Conservation (phyloP, 139 green algal genomes). For the Parachlorella kessleri region DNA sequence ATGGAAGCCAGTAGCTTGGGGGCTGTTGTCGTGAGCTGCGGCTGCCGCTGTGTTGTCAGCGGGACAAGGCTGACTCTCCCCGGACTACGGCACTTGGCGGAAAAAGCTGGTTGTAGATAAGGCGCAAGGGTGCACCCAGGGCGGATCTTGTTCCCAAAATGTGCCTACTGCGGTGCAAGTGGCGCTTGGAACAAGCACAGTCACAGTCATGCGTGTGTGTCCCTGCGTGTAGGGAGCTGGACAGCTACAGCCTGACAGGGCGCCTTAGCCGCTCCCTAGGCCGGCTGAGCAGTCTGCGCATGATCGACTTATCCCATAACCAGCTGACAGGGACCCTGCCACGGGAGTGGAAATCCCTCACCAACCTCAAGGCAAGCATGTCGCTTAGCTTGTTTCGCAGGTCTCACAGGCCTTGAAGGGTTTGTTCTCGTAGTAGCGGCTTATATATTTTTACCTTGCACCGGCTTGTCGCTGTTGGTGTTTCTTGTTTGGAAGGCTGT, state of each 20-base stretch:
- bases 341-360: background rate
- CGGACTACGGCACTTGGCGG: no score
- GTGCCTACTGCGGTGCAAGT: background rate
- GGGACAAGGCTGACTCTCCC: no score
- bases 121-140: background rate
- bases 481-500: no score
- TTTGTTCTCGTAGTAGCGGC: no score
- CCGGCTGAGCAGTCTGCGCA: background rate
- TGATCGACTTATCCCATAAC: background rate
- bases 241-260: background rate
- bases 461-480: no score
- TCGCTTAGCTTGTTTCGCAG: no score
- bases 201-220: background rate
- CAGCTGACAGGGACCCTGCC: background rate
- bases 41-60: background rate
- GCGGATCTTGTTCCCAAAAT: background rate
- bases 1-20: background rate
- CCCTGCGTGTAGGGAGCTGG: background rate
- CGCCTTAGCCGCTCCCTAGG: background rate
- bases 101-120: no score
- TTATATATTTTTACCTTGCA: no score
- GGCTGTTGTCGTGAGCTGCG: background rate
- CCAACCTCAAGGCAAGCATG: no score
- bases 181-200: background rate
- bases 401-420: background rate